Percentiles rank a stretch among this genome's conserved stretches.
Conservation (phyloP, 805 yeast genomes). For the Blastobotrys terrestris region DNA sequence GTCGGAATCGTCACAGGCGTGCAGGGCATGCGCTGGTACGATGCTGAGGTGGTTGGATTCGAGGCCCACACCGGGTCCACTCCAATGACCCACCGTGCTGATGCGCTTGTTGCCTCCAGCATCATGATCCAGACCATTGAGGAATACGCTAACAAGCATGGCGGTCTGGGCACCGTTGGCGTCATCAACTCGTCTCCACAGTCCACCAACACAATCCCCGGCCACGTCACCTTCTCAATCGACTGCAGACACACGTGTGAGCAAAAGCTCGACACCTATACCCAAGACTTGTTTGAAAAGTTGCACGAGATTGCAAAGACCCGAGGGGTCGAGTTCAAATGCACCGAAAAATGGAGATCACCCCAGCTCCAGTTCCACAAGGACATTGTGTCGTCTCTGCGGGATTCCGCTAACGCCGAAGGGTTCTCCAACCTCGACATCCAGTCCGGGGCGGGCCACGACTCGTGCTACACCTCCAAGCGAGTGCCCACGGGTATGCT, state of each 20-base stretch:
- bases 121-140: constrained; percentile 50
- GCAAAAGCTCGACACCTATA: constrained; percentile 34
- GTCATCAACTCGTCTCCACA: constrained; percentile 51
- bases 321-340: constrained; percentile 18
- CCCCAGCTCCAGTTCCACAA: constrained; percentile 53
- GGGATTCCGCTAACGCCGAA: constrained; percentile 40
- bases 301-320: constrained; percentile 17
- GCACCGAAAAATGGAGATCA: constrained; percentile 43
- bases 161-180: constrained; percentile 56
- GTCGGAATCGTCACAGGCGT: constrained; percentile 64
- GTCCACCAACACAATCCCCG: constrained; percentile 64
- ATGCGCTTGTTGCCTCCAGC: constrained; percentile 55
- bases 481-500: constrained; percentile 68
- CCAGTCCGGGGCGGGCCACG: constrained; percentile 68
- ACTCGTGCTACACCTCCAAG: constrained; percentile 52
- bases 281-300: constrained; percentile 33
- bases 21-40: constrained; percentile 61
- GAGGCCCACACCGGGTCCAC: constrained; percentile 75
- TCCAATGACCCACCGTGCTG: constrained; percentile 54
- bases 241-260: constrained; percentile 55
- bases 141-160: constrained; percentile 45
- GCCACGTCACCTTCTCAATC: constrained; percentile 50
- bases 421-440: constrained; percentile 11
- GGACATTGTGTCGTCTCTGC: constrained; percentile 46
- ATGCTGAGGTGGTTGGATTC: constrained; percentile 50